Evolutionary conservation across 1,284 basidiomycete genomes (phyloP).

Genomic region (Rhodotorula sp.): DNA sequence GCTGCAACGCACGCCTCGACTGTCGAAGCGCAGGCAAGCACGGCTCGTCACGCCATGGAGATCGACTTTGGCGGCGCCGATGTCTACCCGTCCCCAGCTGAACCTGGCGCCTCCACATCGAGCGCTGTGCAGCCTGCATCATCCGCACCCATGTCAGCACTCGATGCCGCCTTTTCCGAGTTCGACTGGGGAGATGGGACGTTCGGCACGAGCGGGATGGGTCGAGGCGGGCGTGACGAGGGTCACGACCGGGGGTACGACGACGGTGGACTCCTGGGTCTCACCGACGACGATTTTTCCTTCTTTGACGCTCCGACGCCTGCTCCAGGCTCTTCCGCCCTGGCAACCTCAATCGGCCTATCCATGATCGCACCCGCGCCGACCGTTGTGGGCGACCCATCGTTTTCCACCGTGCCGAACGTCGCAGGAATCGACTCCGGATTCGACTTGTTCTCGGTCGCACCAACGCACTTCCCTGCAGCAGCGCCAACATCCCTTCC

Average conservation of each 20-base stretch:
- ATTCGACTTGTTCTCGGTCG: constrained; percentile 31
- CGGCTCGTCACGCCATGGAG: background rate
- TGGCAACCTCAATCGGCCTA: background rate
- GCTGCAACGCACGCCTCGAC: background rate
- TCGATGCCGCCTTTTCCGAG: constrained; percentile 27
- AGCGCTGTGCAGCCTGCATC: background rate
- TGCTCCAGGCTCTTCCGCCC: background rate
- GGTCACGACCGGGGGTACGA: constrained; percentile 16
- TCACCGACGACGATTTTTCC: constrained; percentile 45
- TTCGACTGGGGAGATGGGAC: constrained; percentile 40
- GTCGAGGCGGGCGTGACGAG: background rate
- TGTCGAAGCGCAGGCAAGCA: background rate
- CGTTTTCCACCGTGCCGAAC: background rate
- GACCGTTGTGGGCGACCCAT: background rate
- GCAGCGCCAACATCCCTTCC: background rate
- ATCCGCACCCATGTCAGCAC: constrained; percentile 6
- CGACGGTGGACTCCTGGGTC: constrained; percentile 33
- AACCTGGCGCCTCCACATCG: background rate
- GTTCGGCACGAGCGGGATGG: constrained; percentile 12
- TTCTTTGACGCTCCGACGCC: constrained; percentile 43
- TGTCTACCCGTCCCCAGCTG: constrained; percentile 36
- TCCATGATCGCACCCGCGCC: background rate
- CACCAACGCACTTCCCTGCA: constrained; percentile 10
- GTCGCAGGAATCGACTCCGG: constrained; percentile 10
- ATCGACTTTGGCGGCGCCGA: constrained; percentile 13